Base-by-base conservation (phyloP, 345 rosid genomes). In the Salix viminalis region DNA sequence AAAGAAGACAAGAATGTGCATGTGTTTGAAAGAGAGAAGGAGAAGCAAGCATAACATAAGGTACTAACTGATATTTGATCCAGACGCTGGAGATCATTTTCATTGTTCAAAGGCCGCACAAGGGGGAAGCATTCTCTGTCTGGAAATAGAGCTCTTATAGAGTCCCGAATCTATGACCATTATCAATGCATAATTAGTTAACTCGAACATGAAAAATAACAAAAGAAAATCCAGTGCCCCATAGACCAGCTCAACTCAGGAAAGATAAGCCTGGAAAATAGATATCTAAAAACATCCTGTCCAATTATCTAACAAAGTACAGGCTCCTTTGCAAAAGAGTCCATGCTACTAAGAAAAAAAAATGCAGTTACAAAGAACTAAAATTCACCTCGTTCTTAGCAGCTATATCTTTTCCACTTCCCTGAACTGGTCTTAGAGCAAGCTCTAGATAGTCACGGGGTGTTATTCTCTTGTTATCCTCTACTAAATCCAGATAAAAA, bases 371-470 rank as follows among this genome's bases (percentile, higher is more conserved):
- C 9, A 21, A 37, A 21, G 12, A 37, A 69, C 12, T 39, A 73
- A n/a, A 26, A 11, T 60, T 77, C 87, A 96, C 99, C 99, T 94
- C 98, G 71, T 94, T 96, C 89, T 94, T 94, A 26, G 97, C 83
- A 85, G 83, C 91, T 76, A 94, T 88, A 85, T 92, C 98, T 79
- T 79, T 91, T 81, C 92, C 94, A 74, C 82, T 73, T 28, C 96
- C 98, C 82, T 90, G 89, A 87, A 91, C 93, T 26, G 97, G 90
- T 84, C 89, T 88, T 82, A 94, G 79, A 56, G 99, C 99, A 85
- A 91, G 85, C 85, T 96, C 99, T 52, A 96, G 76, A 87, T 96
- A 96, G 86, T 96, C 99, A 68, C 98, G 93, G 13, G 98, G 98
- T 13, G 92, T 88, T 80, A 96, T 96, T 86, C 82, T 96, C 66